Conservation (phyloP, 2,329 filamentous ascomycete genomes). For the Drechslerella stenobrocha region DNA sequence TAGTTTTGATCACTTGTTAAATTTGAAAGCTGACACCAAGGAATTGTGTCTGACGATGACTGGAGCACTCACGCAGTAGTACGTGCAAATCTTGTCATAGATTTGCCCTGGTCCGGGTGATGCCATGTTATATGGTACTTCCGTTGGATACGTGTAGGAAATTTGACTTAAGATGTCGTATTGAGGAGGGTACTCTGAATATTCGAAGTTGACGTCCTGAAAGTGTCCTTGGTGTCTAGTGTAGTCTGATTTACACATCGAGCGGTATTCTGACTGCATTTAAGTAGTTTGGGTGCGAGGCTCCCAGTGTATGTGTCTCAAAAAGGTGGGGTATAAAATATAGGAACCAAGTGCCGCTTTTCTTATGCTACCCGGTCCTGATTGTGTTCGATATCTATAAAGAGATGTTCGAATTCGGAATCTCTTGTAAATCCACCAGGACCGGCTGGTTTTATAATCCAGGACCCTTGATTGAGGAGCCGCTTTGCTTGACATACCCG, state of each 20-base stretch:
- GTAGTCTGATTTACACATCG: no score
- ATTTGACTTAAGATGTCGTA: slow-evolving; percentile 12
- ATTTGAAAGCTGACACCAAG: background rate
- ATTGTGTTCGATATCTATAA: slow-evolving; percentile 13
- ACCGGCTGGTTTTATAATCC: slow-evolving; percentile 34
- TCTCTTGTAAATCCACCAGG: slow-evolving; percentile 28
- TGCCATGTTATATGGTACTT: slow-evolving; percentile 31
- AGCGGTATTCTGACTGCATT: slow-evolving; percentile 35
- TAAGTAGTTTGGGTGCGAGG: slow-evolving; percentile 26
- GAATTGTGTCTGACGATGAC: background rate
- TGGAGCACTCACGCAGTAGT: slow-evolving; percentile 29
- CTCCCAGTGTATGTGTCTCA: slow-evolving; percentile 22
- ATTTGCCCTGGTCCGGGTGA: slow-evolving; percentile 12
- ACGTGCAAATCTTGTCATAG: slow-evolving; percentile 30
- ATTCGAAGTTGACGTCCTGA: slow-evolving; percentile 19
- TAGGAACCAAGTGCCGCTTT: slow-evolving; percentile 14
- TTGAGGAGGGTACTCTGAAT: slow-evolving; percentile 27
- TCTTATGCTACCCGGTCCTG: slow-evolving; percentile 4
- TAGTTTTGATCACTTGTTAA: background rate
- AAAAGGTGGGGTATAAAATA: slow-evolving; percentile 41
- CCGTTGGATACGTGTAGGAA: background rate
- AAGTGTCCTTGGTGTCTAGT: background rate
- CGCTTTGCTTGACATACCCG: slow-evolving; percentile 9
- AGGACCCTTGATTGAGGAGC: slow-evolving; percentile 7
- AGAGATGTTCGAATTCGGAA: slow-evolving; percentile 12